Percentiles rank a stretch among this genome's conserved stretches.
phyloP scores from a whole-genome alignment of 768 basidiomycete genomes.

The Hysterangium stoloniferum region DNA sequence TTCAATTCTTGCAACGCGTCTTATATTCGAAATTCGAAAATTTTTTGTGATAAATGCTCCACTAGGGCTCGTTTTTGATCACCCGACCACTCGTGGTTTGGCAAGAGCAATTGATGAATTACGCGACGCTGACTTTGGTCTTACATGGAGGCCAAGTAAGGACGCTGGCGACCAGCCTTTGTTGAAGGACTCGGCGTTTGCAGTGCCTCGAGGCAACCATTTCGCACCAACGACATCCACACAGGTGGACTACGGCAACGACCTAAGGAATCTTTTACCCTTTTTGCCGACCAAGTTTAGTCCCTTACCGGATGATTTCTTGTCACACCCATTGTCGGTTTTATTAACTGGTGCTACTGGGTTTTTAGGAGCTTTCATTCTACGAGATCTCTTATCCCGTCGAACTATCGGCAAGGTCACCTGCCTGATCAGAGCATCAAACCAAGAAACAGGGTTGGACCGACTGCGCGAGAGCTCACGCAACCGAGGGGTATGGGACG shows the following conservation, averaged over 20 bases:
- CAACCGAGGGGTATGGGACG: constrained; percentile 85
- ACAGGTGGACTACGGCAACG: constrained; percentile 67
- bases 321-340: constrained; percentile 52
- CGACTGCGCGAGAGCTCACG: constrained; percentile 64
- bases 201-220: no score
- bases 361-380: constrained; percentile 90
- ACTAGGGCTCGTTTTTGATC: constrained; percentile 83
- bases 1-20: constrained; percentile 93
- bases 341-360: constrained; percentile 98
- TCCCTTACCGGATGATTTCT: constrained; percentile 50
- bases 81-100: constrained; percentile 76
- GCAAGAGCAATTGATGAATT: constrained; percentile 69
- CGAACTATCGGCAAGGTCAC: constrained; percentile 73
- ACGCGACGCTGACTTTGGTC: constrained; percentile 73
- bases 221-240: constrained; percentile 17
- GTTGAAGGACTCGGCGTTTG: not conserved
- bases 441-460: constrained; percentile 49
- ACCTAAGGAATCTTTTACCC: constrained; percentile 56
- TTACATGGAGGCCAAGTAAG: constrained; percentile 32
- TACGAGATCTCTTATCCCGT: constrained; percentile 68
- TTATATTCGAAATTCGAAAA: constrained; percentile 96
- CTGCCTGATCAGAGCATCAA: constrained; percentile 79
- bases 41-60: constrained; percentile 86
- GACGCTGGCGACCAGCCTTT: constrained; percentile 14
- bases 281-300: constrained; percentile 56